These are phyloP conservation scores for Aureobasidium pullulans DNA, from an alignment of 2,329 filamentous ascomycete genomes.

Conservation along the genomic window DNA sequence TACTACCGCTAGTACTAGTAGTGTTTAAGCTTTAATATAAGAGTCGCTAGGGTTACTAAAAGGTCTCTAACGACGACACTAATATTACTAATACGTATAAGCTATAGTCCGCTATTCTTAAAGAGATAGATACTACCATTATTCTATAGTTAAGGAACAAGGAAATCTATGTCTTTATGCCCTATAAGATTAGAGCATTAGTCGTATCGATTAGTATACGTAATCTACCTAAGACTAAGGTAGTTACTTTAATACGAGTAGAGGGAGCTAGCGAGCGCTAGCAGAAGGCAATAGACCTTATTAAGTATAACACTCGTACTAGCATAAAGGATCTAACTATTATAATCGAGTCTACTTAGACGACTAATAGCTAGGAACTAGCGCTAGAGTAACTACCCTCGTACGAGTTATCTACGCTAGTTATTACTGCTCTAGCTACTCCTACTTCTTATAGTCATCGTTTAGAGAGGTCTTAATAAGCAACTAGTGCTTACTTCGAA, in stretches of 20 bases:
- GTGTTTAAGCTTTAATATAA: no score
- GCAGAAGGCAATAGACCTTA: neutral
- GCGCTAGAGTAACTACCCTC: neutral
- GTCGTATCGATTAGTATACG: neutral
- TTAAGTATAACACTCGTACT: neutral
- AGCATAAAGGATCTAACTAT: neutral
- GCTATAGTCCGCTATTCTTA: no score
- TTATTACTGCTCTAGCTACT: neutral
- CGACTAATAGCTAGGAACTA: neutral
- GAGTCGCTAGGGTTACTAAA: no score
- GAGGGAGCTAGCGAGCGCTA: neutral
- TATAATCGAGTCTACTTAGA: neutral
- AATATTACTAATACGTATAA: no score
- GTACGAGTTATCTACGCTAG: neutral
- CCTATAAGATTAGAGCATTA: neutral
- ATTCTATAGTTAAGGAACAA: no score
- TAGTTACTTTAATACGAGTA: neutral
- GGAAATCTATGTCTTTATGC: neutral
- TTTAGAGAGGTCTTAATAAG: neutral
- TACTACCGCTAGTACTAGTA: no score
- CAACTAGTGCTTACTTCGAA: neutral
- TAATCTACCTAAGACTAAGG: neutral
- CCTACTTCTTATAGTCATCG: neutral
- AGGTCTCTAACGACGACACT: no score
- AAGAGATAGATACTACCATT: no score